These are phyloP conservation scores for Coemansia sp. DNA, from an alignment of 192 early-diverging fungal genomes.

Conservation along the genomic window DNA sequence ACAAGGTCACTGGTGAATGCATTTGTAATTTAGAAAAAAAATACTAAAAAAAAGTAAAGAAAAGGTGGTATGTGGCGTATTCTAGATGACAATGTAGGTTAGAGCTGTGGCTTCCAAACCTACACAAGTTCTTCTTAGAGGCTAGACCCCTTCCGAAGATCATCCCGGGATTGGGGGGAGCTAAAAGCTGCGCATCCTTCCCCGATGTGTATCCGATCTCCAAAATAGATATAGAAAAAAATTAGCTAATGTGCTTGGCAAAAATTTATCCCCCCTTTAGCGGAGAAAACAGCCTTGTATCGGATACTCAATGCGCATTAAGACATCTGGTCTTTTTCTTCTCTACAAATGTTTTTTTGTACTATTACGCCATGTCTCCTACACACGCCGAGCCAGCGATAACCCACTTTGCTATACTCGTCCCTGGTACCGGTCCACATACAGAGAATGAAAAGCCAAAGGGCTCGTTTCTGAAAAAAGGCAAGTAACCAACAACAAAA, in stretches of 20 bases:
- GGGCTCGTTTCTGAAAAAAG: conserved; percentile 42
- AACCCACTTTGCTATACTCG: conserved; percentile 49
- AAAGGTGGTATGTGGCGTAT: background rate
- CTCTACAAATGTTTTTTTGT: background rate
- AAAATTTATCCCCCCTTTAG: background rate
- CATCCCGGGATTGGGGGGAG: conserved; percentile 1
- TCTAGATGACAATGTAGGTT: background rate
- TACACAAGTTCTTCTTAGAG: background rate
- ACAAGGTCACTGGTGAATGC: conserved; percentile 15
- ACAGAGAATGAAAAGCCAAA: conserved; percentile 45
- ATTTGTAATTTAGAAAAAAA: background rate
- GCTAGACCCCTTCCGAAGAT: background rate
- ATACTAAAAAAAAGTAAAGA: background rate
- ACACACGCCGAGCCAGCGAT: conserved; percentile 5
- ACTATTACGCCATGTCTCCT: background rate
- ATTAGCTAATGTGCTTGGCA: background rate
- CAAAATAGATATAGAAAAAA: background rate
- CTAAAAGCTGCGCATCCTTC: background rate
- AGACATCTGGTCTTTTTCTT: background rate
- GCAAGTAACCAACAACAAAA: background rate
- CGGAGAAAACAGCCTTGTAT: background rate
- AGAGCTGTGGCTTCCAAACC: background rate
- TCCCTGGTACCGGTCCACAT: conserved; percentile 56
- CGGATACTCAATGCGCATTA: background rate
- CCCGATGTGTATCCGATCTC: background rate